Evolutionary conservation across 257 asterid species (phyloP).

Genomic region (Scutellaria galericulata): DNA sequence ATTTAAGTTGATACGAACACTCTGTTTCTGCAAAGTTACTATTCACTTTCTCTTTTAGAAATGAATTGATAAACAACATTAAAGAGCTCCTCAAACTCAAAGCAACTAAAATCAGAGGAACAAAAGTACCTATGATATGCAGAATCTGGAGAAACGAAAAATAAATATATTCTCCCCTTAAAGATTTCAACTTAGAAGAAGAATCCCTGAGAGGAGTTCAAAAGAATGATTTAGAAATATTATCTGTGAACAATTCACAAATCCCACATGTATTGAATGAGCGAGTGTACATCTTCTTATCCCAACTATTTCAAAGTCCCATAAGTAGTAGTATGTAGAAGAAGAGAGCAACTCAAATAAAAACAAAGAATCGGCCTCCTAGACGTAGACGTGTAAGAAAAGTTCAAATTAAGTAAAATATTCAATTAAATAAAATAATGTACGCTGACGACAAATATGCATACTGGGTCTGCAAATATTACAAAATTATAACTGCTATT

Average conservation of each 20-base stretch:
- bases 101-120: conserved; percentile 8
- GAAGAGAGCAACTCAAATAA: conserved; percentile 27
- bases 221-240: not conserved
- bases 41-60: too few relatives aligned
- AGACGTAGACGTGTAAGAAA: conserved; percentile 65
- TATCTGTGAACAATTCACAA: conserved; percentile 25
- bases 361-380: conserved; percentile 43
- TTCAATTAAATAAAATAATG: conserved; percentile 8
- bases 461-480: conserved; percentile 35
- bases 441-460: conserved; percentile 17
- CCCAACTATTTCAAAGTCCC: conserved; percentile 24
- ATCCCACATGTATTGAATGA: conserved; percentile 2
- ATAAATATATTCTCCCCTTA: not conserved
- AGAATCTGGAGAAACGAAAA: conserved; percentile 25
- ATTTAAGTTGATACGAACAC: not conserved
- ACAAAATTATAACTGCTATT: conserved; percentile 49
- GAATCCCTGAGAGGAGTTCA: conserved; percentile 22
- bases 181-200: conserved; percentile 32
- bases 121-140: conserved; percentile 37
- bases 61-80: not conserved
- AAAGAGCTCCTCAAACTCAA: conserved; percentile 4
- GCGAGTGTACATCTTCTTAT: conserved; percentile 7
- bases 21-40: not conserved
- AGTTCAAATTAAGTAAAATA: conserved; percentile 36
- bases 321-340: conserved; percentile 8